These are phyloP conservation scores for Ochetophila trinervis DNA, from an alignment of 306 rosid genomes.

Conservation along the genomic window DNA sequence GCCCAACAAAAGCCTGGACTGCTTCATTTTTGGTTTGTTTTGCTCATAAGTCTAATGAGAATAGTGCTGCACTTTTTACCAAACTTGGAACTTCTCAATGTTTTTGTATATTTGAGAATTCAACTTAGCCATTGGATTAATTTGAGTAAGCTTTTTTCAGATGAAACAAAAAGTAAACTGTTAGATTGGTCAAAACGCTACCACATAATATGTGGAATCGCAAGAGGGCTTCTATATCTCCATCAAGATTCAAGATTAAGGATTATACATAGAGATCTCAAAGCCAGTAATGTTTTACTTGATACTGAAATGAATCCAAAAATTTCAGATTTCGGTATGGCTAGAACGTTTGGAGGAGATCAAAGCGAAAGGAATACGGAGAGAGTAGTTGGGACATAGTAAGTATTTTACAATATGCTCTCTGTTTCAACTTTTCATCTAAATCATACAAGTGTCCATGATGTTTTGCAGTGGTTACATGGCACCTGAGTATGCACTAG, in stretches of 20 bases:
- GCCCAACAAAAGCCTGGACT: slow-evolving; percentile 57
- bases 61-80: neutral
- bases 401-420: slow-evolving; percentile 1
- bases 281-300: no score
- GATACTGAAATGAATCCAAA: slow-evolving; percentile 45
- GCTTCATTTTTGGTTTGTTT: slow-evolving; percentile 51
- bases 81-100: neutral
- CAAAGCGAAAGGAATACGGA: slow-evolving; percentile 32
- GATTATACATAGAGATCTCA: no score
- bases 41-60: neutral
- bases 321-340: slow-evolving; percentile 60
- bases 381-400: slow-evolving; percentile 51
- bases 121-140: neutral
- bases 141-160: slow-evolving; percentile 11
- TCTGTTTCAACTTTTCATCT: neutral
- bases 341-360: slow-evolving; percentile 41
- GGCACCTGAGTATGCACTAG: no score
- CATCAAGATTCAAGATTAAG: slow-evolving; percentile 58
- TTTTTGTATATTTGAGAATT: neutral
- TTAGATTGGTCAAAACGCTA: slow-evolving; percentile 42
- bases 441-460: neutral
- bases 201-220: slow-evolving; percentile 47
- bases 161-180: slow-evolving; percentile 15
- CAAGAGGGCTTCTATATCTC: slow-evolving; percentile 51
- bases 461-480: slow-evolving; percentile 34